Conservation (phyloP, 768 basidiomycete genomes). For the Tubosaeta brunneosetosa region DNA sequence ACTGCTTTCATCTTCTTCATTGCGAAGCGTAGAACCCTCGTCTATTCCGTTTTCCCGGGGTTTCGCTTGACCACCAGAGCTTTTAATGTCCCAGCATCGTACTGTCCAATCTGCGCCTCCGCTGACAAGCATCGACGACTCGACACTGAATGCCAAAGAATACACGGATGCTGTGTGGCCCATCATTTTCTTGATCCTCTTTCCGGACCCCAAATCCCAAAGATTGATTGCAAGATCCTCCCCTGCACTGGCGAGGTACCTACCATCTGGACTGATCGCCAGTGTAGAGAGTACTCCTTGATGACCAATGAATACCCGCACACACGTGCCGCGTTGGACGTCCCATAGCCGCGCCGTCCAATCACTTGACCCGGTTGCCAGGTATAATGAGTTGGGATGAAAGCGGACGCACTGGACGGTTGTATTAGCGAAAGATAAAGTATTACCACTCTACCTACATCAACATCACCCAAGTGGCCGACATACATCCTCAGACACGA, state of each 20-base stretch:
- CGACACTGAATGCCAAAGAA: slow-evolving; percentile 86
- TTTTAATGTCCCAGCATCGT: slow-evolving; percentile 95
- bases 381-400: slow-evolving; percentile 96
- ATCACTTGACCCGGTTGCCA: slow-evolving; percentile 95
- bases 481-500: slow-evolving; percentile 88
- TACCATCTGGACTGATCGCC: slow-evolving; percentile 90
- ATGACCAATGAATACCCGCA: slow-evolving; percentile 94
- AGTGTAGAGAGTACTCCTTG: slow-evolving; percentile 82
- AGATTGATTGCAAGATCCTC: slow-evolving; percentile 92
- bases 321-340: slow-evolving; percentile 90
- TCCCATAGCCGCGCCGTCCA: slow-evolving; percentile 97
- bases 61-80: slow-evolving; percentile 63
- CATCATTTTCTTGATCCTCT: slow-evolving; percentile 92
- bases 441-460: slow-evolving; percentile 55
- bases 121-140: slow-evolving; percentile 85
- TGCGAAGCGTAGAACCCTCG: slow-evolving; percentile 30
- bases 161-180: slow-evolving; percentile 90
- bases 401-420: slow-evolving; percentile 78
- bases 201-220: slow-evolving; percentile 96
- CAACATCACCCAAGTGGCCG: slow-evolving; percentile 94
- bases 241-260: slow-evolving; percentile 87
- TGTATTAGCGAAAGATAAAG: slow-evolving; percentile 2
- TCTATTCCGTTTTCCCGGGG: slow-evolving; percentile 50
- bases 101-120: slow-evolving; percentile 95
- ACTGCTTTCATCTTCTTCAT: slow-evolving; percentile 47